A percentile compares a stretch with the other conserved stretches of the same genome.
Conservation (phyloP, 169 alveolate species). For the Fabrea salina region DNA sequence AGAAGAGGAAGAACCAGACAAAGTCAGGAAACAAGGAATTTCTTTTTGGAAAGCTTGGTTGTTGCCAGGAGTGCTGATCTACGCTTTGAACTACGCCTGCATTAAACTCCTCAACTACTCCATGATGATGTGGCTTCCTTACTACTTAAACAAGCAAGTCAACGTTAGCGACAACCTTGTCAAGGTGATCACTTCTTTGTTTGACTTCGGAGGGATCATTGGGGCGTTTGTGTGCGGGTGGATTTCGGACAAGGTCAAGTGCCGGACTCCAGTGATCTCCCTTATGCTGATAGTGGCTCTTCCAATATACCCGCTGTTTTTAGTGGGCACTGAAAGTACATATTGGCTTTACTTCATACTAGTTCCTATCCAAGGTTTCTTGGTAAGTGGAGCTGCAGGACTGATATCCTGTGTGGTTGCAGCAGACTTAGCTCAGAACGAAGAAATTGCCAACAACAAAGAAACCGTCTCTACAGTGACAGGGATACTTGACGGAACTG, state of each 20-base stretch:
- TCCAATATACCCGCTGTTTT: too few species aligned
- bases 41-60: conserved; percentile 45
- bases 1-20: neutral
- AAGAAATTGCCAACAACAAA: neutral
- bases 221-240: conserved; percentile 37
- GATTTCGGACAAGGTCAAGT: conserved; percentile 14
- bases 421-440: conserved; percentile 28
- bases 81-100: conserved; percentile 36
- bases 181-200: neutral
- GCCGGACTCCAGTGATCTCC: neutral
- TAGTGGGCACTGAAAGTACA: too few species aligned
- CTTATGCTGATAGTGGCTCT: neutral
- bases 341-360: conserved; percentile 15
- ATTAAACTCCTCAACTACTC: conserved; percentile 37
- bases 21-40: conserved; percentile 24
- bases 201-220: conserved; percentile 31
- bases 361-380: conserved; percentile 24
- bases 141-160: neutral
- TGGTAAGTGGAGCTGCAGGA: conserved; percentile 10
- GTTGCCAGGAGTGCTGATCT: conserved; percentile 52
- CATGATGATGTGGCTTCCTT: conserved; percentile 30
- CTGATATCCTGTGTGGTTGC: conserved; percentile 19
- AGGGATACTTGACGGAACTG: conserved; percentile 36
- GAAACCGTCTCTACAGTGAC: conserved; percentile 7
- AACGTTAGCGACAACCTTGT: neutral